Base-by-base conservation (phyloP, 352 stramenopile species). In the Pythium diclinum region DNA sequence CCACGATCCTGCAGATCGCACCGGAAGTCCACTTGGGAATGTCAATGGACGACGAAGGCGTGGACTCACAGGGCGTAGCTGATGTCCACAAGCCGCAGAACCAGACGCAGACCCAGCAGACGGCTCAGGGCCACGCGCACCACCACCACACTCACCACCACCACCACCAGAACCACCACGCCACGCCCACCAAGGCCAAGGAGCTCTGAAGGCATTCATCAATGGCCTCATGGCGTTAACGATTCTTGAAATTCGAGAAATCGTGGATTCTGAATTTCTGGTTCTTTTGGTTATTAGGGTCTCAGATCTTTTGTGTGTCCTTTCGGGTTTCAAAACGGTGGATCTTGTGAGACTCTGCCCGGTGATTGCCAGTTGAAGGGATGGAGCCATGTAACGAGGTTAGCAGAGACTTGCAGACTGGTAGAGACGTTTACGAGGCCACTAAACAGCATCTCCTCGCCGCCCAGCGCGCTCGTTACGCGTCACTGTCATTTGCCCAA, bases 1-100 rank as follows among this genome's bases (percentile, higher is more conserved):
- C 75, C 62, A 83, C 83, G 38, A 67, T 91, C 58, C 86, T 93
- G 53, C 81, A 92, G 56, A 61, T 73, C 61, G 66, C 66, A 4
- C 66, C 66, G 10, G 66, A 68, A 23, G 56, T 73, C 14, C 66
- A 73, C 47, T 47, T 73, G 19, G 66, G 66, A 3, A 57, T 73
- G 48, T 42, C 66, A 33, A 47, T 73, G 32, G 66, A 73, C 34
- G 65, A 68, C 46, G 65, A 70, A 14, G 52, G 21, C 34, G 54
- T 51, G 23, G 54, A 54, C 17, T 14, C 17, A 14, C 44, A 54
- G 17, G 59, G 59, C 21, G 36, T 44, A 3, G 36, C 52, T 13
- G 62, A 63, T 14, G 46, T 63, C 16, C 54, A 68, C 33, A 68
- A 68, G 62, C 62, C 61, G 9, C 19, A 32, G 19, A n/a, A 58